phyloP scores from a whole-genome alignment of 768 basidiomycete genomes.

The Russula emetica region DNA sequence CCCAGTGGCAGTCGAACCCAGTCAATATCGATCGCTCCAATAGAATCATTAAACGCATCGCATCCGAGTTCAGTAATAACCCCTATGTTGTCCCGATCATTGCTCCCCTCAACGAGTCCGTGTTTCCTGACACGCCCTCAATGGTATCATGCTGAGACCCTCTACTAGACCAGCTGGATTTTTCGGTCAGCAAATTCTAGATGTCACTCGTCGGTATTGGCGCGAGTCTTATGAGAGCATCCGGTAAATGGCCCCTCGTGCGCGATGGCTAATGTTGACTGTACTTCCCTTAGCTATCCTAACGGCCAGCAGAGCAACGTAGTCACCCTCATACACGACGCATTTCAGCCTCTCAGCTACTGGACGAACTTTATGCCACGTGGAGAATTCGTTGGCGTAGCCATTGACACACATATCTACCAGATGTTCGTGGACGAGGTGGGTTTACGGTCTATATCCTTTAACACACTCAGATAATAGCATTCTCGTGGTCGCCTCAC shows the following conservation, averaged over 20 bases:
- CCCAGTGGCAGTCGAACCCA: constrained; percentile 65
- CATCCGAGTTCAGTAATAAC: constrained; percentile 53
- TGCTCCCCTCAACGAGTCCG: constrained; percentile 75
- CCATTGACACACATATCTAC: constrained; percentile 78
- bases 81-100: constrained; percentile 58
- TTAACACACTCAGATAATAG: not conserved
- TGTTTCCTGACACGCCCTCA: not conserved
- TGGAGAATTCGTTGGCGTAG: constrained; percentile 58
- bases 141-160: not conserved
- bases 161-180: constrained; percentile 68
- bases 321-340: constrained; percentile 68
- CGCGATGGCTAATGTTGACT: constrained; percentile 13
- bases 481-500: not conserved
- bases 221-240: constrained; percentile 70
- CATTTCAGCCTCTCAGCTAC: constrained; percentile 68
- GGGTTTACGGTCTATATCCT: not conserved
- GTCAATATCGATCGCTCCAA: constrained; percentile 66
- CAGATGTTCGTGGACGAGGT: constrained; percentile 65
- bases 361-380: constrained; percentile 60
- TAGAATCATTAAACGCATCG: constrained; percentile 57
- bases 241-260: constrained; percentile 40
- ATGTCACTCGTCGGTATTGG: constrained; percentile 59
- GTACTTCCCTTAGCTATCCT: constrained; percentile 43
- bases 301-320: constrained; percentile 49
- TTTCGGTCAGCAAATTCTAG: constrained; percentile 48